phyloP scores from a whole-genome alignment of 108 stramenopile species.

The Pseudonitzschia multiseries region DNA sequence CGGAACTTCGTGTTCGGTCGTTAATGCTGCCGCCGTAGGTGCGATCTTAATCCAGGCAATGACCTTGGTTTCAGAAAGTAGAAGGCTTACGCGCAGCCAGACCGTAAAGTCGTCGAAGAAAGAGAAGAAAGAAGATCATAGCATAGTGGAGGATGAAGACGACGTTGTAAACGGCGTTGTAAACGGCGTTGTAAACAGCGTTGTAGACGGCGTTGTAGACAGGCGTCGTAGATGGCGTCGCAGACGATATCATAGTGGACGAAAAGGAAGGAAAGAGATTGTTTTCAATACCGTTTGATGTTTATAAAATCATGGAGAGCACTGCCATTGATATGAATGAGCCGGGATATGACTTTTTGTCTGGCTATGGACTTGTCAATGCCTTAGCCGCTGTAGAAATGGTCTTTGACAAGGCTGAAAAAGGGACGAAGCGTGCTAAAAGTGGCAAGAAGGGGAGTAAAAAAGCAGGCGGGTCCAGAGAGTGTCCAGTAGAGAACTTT shows the following conservation, averaged over 20 bases:
- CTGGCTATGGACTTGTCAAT: slow-evolving; percentile 14
- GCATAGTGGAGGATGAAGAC: neutral
- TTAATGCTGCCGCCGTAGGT: slow-evolving; percentile 34
- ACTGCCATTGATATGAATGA: slow-evolving; percentile 41
- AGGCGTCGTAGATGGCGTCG: no score
- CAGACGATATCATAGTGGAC: neutral
- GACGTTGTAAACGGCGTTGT: no score
- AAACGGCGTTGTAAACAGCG: no score
- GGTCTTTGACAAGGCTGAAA: neutral
- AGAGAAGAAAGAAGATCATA: neutral
- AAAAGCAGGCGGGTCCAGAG: neutral
- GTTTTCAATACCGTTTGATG: slow-evolving; percentile 16
- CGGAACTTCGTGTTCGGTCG: slow-evolving; percentile 29
- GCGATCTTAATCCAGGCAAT: slow-evolving; percentile 19
- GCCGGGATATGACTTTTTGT: slow-evolving; percentile 8
- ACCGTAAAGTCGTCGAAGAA: neutral
- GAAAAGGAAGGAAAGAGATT: neutral
- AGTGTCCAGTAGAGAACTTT: neutral
- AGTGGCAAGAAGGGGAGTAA: neutral
- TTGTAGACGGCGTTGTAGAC: no score
- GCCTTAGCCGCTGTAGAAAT: slow-evolving; percentile 11
- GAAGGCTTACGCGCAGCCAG: neutral
- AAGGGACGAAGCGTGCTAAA: neutral
- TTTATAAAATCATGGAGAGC: slow-evolving; percentile 31
- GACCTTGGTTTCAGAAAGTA: neutral